A percentile compares a stretch with the other conserved stretches of the same genome.
These are phyloP conservation scores for Diaporthe sp. DNA, from an alignment of 2,329 filamentous ascomycete species.

Conservation along the genomic window DNA sequence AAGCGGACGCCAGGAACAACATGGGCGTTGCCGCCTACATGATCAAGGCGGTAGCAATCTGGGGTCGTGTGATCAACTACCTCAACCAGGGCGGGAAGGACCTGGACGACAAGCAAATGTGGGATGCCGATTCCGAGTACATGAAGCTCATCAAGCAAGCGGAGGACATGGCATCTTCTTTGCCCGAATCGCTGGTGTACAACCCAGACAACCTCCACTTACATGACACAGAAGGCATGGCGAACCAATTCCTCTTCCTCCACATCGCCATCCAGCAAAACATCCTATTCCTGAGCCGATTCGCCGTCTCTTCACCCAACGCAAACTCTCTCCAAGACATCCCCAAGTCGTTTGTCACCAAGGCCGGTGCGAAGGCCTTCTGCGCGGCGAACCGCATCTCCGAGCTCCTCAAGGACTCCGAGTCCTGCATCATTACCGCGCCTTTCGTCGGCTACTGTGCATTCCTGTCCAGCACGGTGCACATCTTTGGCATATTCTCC, in stretches of 20 bases:
- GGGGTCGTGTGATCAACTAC: slow-evolving; percentile 91
- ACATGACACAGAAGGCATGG: slow-evolving; percentile 86
- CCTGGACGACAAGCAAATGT: slow-evolving; percentile 81
- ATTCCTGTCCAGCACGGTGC: slow-evolving; percentile 93
- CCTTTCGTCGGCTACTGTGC: slow-evolving; percentile 96
- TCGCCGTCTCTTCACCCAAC: slow-evolving; percentile 80
- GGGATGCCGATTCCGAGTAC: slow-evolving; percentile 85
- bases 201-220: slow-evolving; percentile 85
- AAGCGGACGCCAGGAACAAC: slow-evolving; percentile 79
- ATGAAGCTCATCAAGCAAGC: slow-evolving; percentile 77
- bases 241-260: slow-evolving; percentile 92
- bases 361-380: slow-evolving; percentile 81
- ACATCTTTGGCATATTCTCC: slow-evolving; percentile 92
- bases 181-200: slow-evolving; percentile 82
- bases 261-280: slow-evolving; percentile 94
- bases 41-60: slow-evolving; percentile 86
- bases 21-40: slow-evolving; percentile 97
- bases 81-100: slow-evolving; percentile 91
- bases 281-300: slow-evolving; percentile 89
- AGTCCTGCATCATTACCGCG: slow-evolving; percentile 84
- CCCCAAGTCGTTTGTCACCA: slow-evolving; percentile 82
- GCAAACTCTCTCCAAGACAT: slow-evolving; percentile 77
- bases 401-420: slow-evolving; percentile 82
- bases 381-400: slow-evolving; percentile 90
- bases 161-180: slow-evolving; percentile 75